Evolutionary conservation across 306 rosid species (phyloP).

Genomic region (Coriaria nepalensis): DNA sequence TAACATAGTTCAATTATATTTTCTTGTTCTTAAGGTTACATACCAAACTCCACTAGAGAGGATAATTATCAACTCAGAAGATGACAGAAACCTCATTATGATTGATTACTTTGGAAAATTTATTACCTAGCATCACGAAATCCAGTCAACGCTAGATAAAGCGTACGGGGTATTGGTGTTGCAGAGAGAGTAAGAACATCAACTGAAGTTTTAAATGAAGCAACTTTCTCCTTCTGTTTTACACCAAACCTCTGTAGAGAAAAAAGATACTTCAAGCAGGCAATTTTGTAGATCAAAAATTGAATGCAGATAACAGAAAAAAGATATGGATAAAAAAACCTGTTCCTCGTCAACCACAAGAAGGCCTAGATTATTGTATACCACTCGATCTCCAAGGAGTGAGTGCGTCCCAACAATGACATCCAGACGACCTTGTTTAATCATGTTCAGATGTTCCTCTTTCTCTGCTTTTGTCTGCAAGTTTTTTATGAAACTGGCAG

Average conservation of each 20-base stretch:
- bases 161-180: conserved; percentile 92
- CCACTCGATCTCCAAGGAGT: conserved; percentile 89
- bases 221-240: conserved; percentile 92
- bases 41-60: no score
- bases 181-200: conserved; percentile 94
- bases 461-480: conserved; percentile 81
- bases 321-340: conserved; percentile 26
- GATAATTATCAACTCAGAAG: not conserved
- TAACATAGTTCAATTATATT: no score
- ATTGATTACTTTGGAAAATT: conserved; percentile 12
- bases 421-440: conserved; percentile 63
- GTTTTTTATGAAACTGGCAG: conserved; percentile 23
- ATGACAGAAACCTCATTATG: not conserved
- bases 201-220: conserved; percentile 84
- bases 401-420: conserved; percentile 91
- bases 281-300: conserved; percentile 11
- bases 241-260: conserved; percentile 82
- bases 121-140: conserved; percentile 94
- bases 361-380: conserved; percentile 73
- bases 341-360: conserved; percentile 97
- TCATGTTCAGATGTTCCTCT: conserved; percentile 52
- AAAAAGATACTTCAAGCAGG: conserved; percentile 14
- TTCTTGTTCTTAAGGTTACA: no score
- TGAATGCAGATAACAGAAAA: conserved; percentile 9
- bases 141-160: conserved; percentile 91